These are phyloP conservation scores for Pueraria montana DNA, from an alignment of 306 rosid species.

Conservation along the genomic window DNA sequence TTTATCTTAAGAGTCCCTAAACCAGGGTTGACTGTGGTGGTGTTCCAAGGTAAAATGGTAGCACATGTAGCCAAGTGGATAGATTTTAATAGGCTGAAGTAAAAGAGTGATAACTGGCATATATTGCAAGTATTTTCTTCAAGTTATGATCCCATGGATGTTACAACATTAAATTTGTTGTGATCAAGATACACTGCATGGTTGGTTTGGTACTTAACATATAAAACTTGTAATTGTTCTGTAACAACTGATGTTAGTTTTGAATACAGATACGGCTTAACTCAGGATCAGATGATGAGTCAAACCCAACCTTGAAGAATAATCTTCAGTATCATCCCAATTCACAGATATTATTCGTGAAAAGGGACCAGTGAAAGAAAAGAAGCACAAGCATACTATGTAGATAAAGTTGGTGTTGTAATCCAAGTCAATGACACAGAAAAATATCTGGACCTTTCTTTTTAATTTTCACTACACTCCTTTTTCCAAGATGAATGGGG, in stretches of 20 bases:
- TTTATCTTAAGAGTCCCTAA: not conserved
- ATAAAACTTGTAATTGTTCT: not conserved
- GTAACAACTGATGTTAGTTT: slow-evolving; percentile 19
- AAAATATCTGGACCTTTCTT: slow-evolving; percentile 2
- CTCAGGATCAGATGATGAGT: slow-evolving; percentile 51
- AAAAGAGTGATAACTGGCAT: not conserved
- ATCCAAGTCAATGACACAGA: slow-evolving; percentile 15
- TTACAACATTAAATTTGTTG: not conserved
- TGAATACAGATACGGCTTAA: slow-evolving; percentile 65
- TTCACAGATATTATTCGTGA: slow-evolving; percentile 56
- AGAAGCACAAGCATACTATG: slow-evolving; percentile 31
- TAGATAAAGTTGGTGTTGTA: slow-evolving; percentile 38
- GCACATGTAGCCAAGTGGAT: not conserved
- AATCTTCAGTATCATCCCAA: slow-evolving; percentile 52
- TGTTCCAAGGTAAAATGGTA: not conserved
- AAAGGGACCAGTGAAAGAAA: slow-evolving; percentile 60
- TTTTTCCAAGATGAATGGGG: slow-evolving; percentile 55
- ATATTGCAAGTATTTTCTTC: not conserved
- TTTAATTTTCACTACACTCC: slow-evolving; percentile 16
- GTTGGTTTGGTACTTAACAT: not conserved
- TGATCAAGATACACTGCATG: not conserved
- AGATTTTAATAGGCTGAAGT: not conserved
- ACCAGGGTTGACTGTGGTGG: not conserved
- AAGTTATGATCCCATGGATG: slow-evolving; percentile 23
- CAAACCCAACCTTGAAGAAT: slow-evolving; percentile 44